phyloP scores from a whole-genome alignment of 805 yeast species.

The Blastobotrys muscicola region DNA sequence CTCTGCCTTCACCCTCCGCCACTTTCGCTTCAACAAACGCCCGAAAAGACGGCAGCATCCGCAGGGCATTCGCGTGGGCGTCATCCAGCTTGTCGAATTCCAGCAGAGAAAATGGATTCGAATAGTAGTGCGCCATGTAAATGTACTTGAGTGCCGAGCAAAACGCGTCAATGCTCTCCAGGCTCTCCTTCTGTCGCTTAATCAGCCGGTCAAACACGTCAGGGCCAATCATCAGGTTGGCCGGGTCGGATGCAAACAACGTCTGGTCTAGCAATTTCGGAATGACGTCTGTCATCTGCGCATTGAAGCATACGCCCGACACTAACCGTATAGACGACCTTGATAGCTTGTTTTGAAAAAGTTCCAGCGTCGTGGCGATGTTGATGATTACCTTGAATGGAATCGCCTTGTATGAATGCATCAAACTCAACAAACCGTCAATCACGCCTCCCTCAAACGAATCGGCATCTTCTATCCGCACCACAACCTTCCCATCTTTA shows the following conservation, averaged over 20 bases:
- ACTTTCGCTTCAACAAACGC: slow-evolving; percentile 16
- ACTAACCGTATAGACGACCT: slow-evolving; percentile 20
- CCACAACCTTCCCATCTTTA: slow-evolving; percentile 18
- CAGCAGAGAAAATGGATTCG: slow-evolving; percentile 27
- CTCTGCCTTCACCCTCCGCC: slow-evolving; percentile 3
- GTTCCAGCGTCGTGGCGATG: slow-evolving; percentile 28
- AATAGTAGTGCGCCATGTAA: slow-evolving; percentile 28
- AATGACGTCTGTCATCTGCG: slow-evolving; percentile 14
- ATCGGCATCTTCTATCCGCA: slow-evolving; percentile 31
- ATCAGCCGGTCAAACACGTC: slow-evolving; percentile 13
- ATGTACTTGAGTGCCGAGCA: slow-evolving; percentile 23
- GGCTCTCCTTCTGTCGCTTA: slow-evolving; percentile 15
- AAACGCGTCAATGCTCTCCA: slow-evolving; percentile 20
- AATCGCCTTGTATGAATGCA: slow-evolving; percentile 26
- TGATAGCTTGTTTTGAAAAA: slow-evolving; percentile 28
- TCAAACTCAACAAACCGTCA: slow-evolving; percentile 22
- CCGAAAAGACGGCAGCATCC: slow-evolving; percentile 31
- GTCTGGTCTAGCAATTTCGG: slow-evolving; percentile 12
- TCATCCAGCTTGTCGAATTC: slow-evolving; percentile 5
- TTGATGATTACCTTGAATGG: slow-evolving; percentile 28
- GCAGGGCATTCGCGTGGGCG: slow-evolving; percentile 16
- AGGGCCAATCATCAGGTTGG: slow-evolving; percentile 17
- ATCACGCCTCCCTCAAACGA: slow-evolving; percentile 26
- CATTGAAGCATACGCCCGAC: slow-evolving; percentile 21
- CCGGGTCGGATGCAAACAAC: slow-evolving; percentile 9